Evolutionary conservation across 192 early-diverging fungal genomes (phyloP).

Genomic region (Linnemannia zychae): DNA sequence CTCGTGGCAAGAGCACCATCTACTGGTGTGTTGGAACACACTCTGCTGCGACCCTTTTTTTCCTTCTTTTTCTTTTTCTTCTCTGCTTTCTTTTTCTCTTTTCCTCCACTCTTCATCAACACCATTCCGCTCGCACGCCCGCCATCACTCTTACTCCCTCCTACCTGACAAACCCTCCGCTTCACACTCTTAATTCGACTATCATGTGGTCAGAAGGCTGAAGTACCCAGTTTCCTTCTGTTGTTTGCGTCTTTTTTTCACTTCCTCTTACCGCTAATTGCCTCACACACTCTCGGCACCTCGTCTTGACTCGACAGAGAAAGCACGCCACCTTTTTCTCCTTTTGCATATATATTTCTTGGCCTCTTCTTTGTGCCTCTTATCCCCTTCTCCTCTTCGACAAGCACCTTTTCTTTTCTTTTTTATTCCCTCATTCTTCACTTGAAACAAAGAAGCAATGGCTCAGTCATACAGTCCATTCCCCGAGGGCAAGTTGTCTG

Average conservation of each 20-base stretch:
- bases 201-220: slow-evolving; percentile 55
- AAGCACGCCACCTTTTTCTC: slow-evolving; percentile 6
- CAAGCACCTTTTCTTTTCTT: background rate
- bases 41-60: background rate
- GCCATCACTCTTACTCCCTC: background rate
- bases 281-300: background rate
- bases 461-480: slow-evolving; percentile 52
- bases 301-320: background rate
- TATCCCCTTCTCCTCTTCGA: background rate
- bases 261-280: background rate
- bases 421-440: slow-evolving; percentile 12
- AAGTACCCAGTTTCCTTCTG: slow-evolving; percentile 7
- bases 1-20: background rate
- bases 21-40: background rate
- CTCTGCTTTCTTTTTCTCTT: background rate
- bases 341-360: background rate
- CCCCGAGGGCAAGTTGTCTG: slow-evolving; percentile 45
- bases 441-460: slow-evolving; percentile 23
- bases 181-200: slow-evolving; percentile 8
- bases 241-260: slow-evolving; percentile 26
- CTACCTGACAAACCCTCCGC: background rate
- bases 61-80: background rate
- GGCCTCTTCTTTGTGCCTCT: background rate
- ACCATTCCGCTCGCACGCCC: background rate
- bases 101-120: background rate